Percentiles rank a stretch among this genome's conserved stretches.
Conservation (phyloP, 1,139 yeast genomes). For the Yamadazyma epiphylla region DNA sequence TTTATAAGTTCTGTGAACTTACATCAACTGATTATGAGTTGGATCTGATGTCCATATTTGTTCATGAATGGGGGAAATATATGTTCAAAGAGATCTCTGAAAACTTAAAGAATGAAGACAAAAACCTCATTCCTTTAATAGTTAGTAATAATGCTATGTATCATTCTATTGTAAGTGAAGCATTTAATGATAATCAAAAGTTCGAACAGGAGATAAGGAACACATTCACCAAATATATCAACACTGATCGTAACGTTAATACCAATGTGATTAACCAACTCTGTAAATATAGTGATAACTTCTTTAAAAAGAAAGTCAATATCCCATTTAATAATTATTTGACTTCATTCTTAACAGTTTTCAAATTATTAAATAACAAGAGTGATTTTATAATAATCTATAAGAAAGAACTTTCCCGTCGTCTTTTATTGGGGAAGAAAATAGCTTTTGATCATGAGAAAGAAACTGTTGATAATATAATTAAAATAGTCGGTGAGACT, state of each 20-base stretch:
- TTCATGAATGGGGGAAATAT: constrained; percentile 19
- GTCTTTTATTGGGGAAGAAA: constrained; percentile 28
- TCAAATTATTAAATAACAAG: constrained; percentile 35
- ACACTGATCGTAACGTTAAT: constrained; percentile 16
- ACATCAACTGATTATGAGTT: constrained; percentile 15
- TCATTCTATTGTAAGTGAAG: constrained; percentile 8
- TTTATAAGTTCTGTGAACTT: constrained; percentile 16
- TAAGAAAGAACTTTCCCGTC: constrained; percentile 33
- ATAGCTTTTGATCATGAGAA: constrained; percentile 19
- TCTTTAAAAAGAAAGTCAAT: constrained; percentile 15
- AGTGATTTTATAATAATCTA: constrained; percentile 28
- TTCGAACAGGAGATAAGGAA: constrained; percentile 29
- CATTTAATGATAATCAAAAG: constrained; percentile 14
- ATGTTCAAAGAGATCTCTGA: constrained; percentile 8
- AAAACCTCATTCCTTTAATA: constrained; percentile 6
- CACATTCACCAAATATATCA: constrained; percentile 22
- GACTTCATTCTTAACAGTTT: constrained; percentile 20
- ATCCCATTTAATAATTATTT: constrained; percentile 17
- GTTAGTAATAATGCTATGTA: constrained; percentile 11
- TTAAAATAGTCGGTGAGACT: constrained; percentile 28
- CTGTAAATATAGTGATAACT: constrained; percentile 33
- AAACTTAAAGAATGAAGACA: constrained; percentile 1
- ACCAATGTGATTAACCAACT: constrained; percentile 20
- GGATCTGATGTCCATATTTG: constrained; percentile 18
- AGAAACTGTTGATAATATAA: constrained; percentile 21